Percentiles rank a stretch among this genome's conserved stretches.
Conservation (phyloP, 352 stramenopile genomes). For the Phytophthora palmivora region DNA sequence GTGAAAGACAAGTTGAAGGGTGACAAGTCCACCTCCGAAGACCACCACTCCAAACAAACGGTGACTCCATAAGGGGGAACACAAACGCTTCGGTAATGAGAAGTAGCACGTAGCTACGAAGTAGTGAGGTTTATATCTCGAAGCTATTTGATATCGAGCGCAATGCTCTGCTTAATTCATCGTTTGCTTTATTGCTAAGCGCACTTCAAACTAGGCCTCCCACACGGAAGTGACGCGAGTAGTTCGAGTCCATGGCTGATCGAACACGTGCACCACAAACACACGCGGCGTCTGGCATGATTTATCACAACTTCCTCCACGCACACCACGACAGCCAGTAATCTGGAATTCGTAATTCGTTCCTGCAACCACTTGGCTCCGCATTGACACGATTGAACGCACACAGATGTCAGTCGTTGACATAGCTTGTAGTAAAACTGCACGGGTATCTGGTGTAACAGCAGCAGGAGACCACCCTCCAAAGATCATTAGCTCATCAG, state of each 20-base stretch:
- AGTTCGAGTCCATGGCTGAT: slow-evolving; percentile 32
- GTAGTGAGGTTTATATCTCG: neutral
- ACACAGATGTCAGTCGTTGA: slow-evolving; percentile 20
- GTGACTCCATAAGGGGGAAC: slow-evolving; percentile 1
- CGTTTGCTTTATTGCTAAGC: too few species aligned
- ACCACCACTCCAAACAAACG: slow-evolving; percentile 16
- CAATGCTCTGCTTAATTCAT: too few species aligned
- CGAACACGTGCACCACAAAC: slow-evolving; percentile 22
- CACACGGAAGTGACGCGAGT: slow-evolving; percentile 10
- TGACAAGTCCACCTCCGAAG: slow-evolving; percentile 24
- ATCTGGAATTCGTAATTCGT: slow-evolving; percentile 33
- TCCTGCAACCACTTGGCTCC: slow-evolving; percentile 28
- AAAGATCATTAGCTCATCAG: slow-evolving; percentile 3
- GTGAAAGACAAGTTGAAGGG: slow-evolving; percentile 42
- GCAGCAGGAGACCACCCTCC: slow-evolving; percentile 21
- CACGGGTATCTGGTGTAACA: slow-evolving; percentile 17
- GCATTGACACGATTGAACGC: slow-evolving; percentile 17
- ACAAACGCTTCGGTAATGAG: neutral
- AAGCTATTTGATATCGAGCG: neutral
- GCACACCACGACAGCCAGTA: slow-evolving; percentile 17
- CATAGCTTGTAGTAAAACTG: slow-evolving; percentile 22
- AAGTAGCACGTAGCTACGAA: neutral
- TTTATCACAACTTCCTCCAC: slow-evolving; percentile 15
- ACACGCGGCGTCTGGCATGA: slow-evolving; percentile 9
- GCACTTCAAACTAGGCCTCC: neutral